Base-by-base conservation (phyloP, 768 basidiomycete genomes). In the Lentinula lateritia region DNA sequence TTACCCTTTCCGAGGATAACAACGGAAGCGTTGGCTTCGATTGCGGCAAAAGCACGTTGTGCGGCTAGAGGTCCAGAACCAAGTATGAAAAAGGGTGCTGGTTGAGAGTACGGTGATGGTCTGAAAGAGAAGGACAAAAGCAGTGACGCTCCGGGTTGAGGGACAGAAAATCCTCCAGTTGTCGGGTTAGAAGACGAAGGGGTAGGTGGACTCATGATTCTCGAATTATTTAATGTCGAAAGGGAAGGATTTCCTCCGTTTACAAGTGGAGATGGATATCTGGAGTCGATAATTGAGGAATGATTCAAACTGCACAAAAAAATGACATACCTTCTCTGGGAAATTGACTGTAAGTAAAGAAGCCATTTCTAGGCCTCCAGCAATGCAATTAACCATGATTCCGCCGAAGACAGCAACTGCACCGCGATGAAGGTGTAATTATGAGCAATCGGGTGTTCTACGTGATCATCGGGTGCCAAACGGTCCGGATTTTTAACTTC, bases 1-100 rank as follows among this genome's bases (percentile, higher is more conserved):
- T 83, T 83, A 0, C 83, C 84, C 8, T 76, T 78, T 0, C 81
- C 75, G 6, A 92, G 67, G n/a, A 96, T 73, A 32, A 87, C 73
- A 36, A 95, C 93, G 8, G 71, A 66, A 0, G 89, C 85, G 63
- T 88, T 87, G 4, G 93, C 89, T 69, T 95, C 92, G 39, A 96
- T 80, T 1, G 91, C 86, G 16, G 89, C 78, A 66, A 90, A 92
- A 1, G 90, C 88, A 52, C 96, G 85, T n/a, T 84, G 81, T 0
- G 94, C 93, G 0, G 94, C 94, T 2, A 98, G 82, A 2, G 82
- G 67, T n/a, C 87, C 84, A 1, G 87, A 83, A 2, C 96, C 95
- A 45, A 98, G 66, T 48, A 98, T 82, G 42, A 98, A 75, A 38
- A 86, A 79, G 32, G 34, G 55, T 43, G 46, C 10, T 15, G 38